Evolutionary conservation across 208 protist species (phyloP).

Genomic region (Herpetomonas samuelpessoai): DNA sequence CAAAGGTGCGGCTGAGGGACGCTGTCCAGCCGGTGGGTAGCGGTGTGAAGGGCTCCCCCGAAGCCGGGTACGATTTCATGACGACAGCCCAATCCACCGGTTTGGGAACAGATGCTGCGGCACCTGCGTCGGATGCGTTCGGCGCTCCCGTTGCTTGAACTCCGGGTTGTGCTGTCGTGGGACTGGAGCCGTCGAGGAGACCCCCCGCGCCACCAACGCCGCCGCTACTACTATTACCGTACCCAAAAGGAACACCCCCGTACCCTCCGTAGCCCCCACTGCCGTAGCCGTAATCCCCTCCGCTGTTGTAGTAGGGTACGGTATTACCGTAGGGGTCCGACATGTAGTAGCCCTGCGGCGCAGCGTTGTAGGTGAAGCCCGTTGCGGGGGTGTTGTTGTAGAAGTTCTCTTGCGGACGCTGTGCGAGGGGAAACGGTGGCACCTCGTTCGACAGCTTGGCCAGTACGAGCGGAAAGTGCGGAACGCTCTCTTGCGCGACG

Average conservation of each 20-base stretch:
- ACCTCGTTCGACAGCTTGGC: background rate
- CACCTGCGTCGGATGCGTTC: no score
- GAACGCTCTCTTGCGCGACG: background rate
- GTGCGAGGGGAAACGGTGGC: background rate
- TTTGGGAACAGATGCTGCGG: no score
- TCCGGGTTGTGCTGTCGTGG: background rate
- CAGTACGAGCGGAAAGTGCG: constrained; percentile 12
- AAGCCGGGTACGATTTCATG: constrained; percentile 54
- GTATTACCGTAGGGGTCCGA: background rate
- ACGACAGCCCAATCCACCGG: constrained; percentile 62
- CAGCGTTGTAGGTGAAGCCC: no score
- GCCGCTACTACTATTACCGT: constrained; percentile 1
- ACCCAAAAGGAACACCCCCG: no score
- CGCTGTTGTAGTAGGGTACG: background rate
- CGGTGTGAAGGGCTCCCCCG: constrained; percentile 55
- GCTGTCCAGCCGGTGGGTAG: constrained; percentile 65
- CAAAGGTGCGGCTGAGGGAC: constrained; percentile 44
- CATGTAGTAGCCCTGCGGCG: no score
- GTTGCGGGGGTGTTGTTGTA: background rate
- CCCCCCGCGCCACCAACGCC: background rate
- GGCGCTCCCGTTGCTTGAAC: no score
- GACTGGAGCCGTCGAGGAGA: background rate
- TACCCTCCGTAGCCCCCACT: no score
- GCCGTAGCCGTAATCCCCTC: background rate
- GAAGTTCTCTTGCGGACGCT: background rate